phyloP scores from a whole-genome alignment of 108 stramenopile genomes.

The Nannochloropsis oceanica region DNA sequence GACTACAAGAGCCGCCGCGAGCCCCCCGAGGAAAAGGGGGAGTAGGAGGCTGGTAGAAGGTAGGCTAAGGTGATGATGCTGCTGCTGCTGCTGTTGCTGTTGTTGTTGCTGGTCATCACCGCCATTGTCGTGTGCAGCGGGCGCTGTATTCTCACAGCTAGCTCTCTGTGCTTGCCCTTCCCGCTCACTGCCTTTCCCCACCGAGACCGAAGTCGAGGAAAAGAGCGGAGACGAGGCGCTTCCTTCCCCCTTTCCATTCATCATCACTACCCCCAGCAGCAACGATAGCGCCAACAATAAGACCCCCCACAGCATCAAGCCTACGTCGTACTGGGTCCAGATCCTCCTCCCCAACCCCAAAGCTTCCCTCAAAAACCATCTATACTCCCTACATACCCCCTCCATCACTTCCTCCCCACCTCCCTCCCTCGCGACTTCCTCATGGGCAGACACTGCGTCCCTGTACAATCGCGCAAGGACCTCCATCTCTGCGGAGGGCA shows the following conservation, averaged over 20 bases:
- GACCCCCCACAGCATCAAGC: conserved; percentile 13
- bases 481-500: neutral
- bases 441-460: neutral
- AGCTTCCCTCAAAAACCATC: conserved; percentile 2
- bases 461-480: neutral
- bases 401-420: neutral
- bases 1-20: neutral
- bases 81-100: neutral
- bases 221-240: neutral
- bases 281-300: neutral
- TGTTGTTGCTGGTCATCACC: neutral
- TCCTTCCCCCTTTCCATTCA: neutral
- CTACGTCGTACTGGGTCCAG: conserved; percentile 23
- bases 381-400: conserved; percentile 1
- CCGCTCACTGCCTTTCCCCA: neutral
- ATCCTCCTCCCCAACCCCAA: conserved; percentile 12
- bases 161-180: neutral
- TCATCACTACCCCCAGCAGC: neutral
- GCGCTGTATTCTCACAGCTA: neutral
- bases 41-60: neutral
- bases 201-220: neutral
- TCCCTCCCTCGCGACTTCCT: neutral
- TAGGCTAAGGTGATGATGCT: too few relatives aligned
- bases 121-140: neutral
- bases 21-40: neutral